A percentile compares a stretch with the other conserved stretches of the same genome.
Conservation (phyloP, 192 early-diverging fungal genomes). For the Coemansia sp. region DNA sequence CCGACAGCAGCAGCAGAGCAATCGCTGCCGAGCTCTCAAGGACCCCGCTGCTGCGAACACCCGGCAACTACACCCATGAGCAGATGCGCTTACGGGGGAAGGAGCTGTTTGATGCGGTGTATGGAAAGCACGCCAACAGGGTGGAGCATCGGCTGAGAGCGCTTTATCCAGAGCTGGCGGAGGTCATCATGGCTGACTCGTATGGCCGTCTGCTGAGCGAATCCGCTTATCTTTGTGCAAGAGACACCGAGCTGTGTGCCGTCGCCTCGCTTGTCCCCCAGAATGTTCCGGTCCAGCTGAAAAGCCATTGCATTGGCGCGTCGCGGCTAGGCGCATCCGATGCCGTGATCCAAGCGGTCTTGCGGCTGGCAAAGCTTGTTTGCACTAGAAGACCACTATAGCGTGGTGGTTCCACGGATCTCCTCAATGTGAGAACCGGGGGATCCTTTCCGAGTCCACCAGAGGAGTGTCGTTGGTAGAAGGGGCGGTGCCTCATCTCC, state of each 20-base stretch:
- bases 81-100: conserved; percentile 22
- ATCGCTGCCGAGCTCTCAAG: conserved; percentile 14
- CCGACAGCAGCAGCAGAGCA: neutral
- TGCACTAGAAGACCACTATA: conserved; percentile 9
- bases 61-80: conserved; percentile 13
- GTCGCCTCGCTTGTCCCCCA: conserved; percentile 36
- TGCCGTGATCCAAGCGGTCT: conserved; percentile 29
- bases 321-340: conserved; percentile 32
- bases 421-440: too few relatives aligned
- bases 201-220: conserved; percentile 36
- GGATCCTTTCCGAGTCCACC: too few relatives aligned
- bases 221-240: conserved; percentile 17
- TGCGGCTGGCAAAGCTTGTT: conserved; percentile 33
- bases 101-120: conserved; percentile 25
- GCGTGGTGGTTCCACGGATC: neutral
- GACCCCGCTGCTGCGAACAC: neutral
- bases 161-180: conserved; percentile 38
- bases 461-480: too few relatives aligned
- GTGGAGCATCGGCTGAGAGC: conserved; percentile 22
- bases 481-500: too few relatives aligned
- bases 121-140: conserved; percentile 17
- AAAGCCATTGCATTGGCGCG: conserved; percentile 47
- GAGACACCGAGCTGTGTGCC: conserved; percentile 41
- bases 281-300: conserved; percentile 41
- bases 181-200: conserved; percentile 31